Evolutionary conservation across 2,329 filamentous ascomycete species (phyloP).

Genomic region (Zalaria obscura): DNA sequence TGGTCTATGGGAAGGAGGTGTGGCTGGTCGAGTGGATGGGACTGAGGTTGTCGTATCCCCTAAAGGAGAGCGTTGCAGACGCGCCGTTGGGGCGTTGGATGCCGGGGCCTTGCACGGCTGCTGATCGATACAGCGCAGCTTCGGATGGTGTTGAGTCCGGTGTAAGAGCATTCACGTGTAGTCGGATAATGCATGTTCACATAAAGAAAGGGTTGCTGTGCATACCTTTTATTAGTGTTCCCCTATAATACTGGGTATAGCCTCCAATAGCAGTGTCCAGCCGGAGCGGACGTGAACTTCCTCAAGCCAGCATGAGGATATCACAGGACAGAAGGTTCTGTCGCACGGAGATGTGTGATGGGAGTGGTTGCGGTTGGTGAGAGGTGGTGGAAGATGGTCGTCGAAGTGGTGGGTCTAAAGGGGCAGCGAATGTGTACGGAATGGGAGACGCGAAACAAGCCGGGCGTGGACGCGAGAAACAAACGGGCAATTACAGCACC

Average conservation of each 20-base stretch:
- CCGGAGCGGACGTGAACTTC: neutral
- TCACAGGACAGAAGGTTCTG: neutral
- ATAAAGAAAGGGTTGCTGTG: neutral
- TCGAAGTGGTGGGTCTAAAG: neutral
- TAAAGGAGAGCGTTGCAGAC: no score
- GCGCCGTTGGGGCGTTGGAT: neutral
- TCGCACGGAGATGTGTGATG: no score
- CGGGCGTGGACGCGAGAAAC: neutral
- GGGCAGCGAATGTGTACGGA: neutral
- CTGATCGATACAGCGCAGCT: neutral
- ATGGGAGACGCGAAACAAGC: neutral
- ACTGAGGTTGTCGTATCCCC: no score
- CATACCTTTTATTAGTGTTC: neutral
- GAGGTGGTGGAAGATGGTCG: neutral
- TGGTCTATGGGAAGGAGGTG: neutral
- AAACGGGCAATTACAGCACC: neutral
- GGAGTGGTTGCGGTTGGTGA: neutral
- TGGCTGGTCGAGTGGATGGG: no score
- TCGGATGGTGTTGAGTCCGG: neutral
- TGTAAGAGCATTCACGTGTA: neutral
- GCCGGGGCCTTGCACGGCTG: neutral
- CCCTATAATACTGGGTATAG: neutral
- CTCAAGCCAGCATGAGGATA: neutral
- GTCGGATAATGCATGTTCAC: neutral
- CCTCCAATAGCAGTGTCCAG: neutral